Conservation (phyloP, 2,329 filamentous ascomycete species). For the Plenodomus lindquistii region DNA sequence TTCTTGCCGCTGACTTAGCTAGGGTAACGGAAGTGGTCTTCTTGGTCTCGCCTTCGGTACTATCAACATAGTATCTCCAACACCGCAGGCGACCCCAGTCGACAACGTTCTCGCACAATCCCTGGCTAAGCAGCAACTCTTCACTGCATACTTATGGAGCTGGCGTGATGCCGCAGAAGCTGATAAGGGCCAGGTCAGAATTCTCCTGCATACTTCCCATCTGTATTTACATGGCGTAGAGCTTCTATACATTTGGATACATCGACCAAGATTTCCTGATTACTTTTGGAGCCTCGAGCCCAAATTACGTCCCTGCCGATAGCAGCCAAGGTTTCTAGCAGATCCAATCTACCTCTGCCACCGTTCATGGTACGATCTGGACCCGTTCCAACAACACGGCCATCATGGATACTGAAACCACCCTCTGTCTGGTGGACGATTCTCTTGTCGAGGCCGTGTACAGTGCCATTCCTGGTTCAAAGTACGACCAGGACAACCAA, state of each 20-base stretch:
- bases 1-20: conserved; percentile 8
- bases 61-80: conserved; percentile 60
- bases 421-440: conserved; percentile 62
- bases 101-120: conserved; percentile 51
- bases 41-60: conserved; percentile 62
- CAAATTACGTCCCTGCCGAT: conserved; percentile 61
- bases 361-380: conserved; percentile 51
- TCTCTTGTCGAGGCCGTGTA: conserved; percentile 63
- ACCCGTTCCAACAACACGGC: conserved; percentile 33
- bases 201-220: neutral
- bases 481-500: conserved; percentile 52
- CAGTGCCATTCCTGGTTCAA: conserved; percentile 56
- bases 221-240: neutral
- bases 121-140: conserved; percentile 12
- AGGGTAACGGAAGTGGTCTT: conserved; percentile 60
- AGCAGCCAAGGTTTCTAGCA: conserved; percentile 65
- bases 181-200: conserved; percentile 17
- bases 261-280: conserved; percentile 51
- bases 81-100: conserved; percentile 58
- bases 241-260: conserved; percentile 53
- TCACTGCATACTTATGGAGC: conserved; percentile 23
- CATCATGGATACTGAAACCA: conserved; percentile 70
- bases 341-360: conserved; percentile 56
- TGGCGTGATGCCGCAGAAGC: conserved; percentile 22
- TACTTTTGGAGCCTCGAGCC: conserved; percentile 56